A percentile compares a stretch with the other conserved stretches of the same genome.
phyloP scores from a whole-genome alignment of 2,329 filamentous ascomycete genomes.

The Aspergillus novoparasiticus region DNA sequence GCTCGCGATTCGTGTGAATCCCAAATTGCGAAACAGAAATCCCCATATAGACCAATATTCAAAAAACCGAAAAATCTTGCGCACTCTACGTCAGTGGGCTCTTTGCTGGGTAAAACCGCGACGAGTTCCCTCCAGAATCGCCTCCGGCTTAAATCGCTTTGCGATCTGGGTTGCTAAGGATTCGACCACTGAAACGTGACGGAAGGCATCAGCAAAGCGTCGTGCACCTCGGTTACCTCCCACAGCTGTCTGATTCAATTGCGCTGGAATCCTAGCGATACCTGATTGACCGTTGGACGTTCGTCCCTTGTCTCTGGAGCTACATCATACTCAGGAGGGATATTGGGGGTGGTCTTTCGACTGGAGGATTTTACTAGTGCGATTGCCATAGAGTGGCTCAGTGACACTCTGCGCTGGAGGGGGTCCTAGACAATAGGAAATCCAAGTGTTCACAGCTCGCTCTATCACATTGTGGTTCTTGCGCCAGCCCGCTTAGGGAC shows the following conservation, averaged over 20 bases:
- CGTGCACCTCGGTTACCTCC: neutral
- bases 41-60: neutral
- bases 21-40: neutral
- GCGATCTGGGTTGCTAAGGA: neutral
- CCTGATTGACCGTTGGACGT: neutral
- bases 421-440: too few species aligned
- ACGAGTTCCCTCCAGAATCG: slow-evolving; percentile 9
- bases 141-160: slow-evolving; percentile 1
- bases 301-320: neutral
- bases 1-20: neutral
- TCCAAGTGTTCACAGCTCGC: neutral
- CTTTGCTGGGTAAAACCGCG: slow-evolving; percentile 14
- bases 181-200: slow-evolving; percentile 11
- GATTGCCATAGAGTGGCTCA: neutral
- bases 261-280: neutral
- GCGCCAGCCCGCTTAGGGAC: neutral
- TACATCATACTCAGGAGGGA: slow-evolving; percentile 11
- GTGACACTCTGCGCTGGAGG: neutral
- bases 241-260: neutral
- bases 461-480: neutral
- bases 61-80: neutral
- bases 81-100: neutral
- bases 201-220: neutral
- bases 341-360: slow-evolving; percentile 6
- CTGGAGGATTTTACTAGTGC: neutral